phyloP scores from a whole-genome alignment of 2,329 filamentous ascomycete species.

The Penicillium sp. region DNA sequence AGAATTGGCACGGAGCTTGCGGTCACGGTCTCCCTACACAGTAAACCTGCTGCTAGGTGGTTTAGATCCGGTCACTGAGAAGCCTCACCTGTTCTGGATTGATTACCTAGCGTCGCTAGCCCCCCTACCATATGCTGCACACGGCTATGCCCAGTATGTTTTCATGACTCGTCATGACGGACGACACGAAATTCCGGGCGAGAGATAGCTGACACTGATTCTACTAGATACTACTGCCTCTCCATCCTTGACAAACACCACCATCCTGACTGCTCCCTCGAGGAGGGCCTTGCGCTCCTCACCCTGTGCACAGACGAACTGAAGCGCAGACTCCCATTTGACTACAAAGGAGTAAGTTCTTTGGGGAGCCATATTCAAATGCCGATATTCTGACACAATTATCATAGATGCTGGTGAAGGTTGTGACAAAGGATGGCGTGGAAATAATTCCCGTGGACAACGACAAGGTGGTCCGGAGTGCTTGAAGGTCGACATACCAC shows the following conservation, averaged over 20 bases:
- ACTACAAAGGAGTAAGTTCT: slow-evolving; percentile 86
- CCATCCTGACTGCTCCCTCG: slow-evolving; percentile 86
- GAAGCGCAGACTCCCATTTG: slow-evolving; percentile 93
- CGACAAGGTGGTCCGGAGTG: slow-evolving; percentile 57
- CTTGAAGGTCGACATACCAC: slow-evolving; percentile 39
- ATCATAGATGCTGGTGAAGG: slow-evolving; percentile 66
- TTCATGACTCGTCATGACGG: background rate
- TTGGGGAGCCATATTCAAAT: background rate
- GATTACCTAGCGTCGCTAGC: slow-evolving; percentile 92
- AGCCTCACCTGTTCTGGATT: slow-evolving; percentile 93
- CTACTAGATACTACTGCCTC: slow-evolving; percentile 84
- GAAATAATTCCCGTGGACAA: slow-evolving; percentile 82
- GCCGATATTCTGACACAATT: slow-evolving; percentile 10
- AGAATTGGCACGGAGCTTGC: slow-evolving; percentile 85
- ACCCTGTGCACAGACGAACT: slow-evolving; percentile 95
- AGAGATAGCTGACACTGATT: slow-evolving; percentile 16
- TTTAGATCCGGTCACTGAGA: slow-evolving; percentile 84
- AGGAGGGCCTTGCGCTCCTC: slow-evolving; percentile 86
- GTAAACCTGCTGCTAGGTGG: slow-evolving; percentile 96
- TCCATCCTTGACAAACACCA: slow-evolving; percentile 98
- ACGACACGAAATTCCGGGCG: background rate
- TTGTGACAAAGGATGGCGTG: slow-evolving; percentile 91
- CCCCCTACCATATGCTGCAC: slow-evolving; percentile 88
- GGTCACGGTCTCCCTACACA: slow-evolving; percentile 90
- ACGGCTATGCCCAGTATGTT: slow-evolving; percentile 92